Conservation (phyloP, 306 rosid species). For the Acmispon strigosus region DNA sequence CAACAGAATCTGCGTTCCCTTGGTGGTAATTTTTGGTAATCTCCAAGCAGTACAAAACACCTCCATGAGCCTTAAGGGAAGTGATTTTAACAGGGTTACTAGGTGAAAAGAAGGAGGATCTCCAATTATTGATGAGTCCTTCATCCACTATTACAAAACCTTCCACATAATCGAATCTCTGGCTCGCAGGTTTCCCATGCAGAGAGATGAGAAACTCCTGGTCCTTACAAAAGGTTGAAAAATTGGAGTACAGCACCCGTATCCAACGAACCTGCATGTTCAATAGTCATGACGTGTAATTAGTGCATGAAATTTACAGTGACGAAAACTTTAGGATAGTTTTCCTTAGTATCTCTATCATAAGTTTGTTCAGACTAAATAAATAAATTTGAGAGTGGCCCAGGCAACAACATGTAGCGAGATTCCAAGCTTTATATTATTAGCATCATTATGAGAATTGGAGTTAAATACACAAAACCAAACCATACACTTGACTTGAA, state of each 20-base stretch:
- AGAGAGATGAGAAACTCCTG: constrained; percentile 83
- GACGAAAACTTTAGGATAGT: no score
- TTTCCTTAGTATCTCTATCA: no score
- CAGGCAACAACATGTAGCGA: no score
- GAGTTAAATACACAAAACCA: no score
- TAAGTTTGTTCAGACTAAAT: no score
- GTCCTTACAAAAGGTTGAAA: constrained; percentile 56
- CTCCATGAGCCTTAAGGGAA: constrained; percentile 62
- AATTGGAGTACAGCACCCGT: constrained; percentile 76
- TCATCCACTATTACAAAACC: constrained; percentile 95
- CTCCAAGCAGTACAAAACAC: constrained; percentile 90
- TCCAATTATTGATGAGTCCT: constrained; percentile 89
- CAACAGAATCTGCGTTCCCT: constrained; percentile 38
- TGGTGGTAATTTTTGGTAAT: constrained; percentile 74
- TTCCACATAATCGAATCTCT: constrained; percentile 85
- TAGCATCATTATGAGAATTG: no score
- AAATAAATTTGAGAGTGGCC: no score
- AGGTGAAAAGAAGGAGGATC: constrained; percentile 87
- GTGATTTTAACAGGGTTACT: constrained; percentile 71
- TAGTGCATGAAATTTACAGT: no score
- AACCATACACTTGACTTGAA: constrained; percentile 6
- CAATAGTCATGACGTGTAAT: no score
- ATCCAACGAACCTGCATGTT: constrained; percentile 79
- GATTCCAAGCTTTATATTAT: no score
- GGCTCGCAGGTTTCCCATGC: constrained; percentile 44